Evolutionary conservation across 2,329 filamentous ascomycete species (phyloP).

Genomic region (Ascochyta clinopodiicola): DNA sequence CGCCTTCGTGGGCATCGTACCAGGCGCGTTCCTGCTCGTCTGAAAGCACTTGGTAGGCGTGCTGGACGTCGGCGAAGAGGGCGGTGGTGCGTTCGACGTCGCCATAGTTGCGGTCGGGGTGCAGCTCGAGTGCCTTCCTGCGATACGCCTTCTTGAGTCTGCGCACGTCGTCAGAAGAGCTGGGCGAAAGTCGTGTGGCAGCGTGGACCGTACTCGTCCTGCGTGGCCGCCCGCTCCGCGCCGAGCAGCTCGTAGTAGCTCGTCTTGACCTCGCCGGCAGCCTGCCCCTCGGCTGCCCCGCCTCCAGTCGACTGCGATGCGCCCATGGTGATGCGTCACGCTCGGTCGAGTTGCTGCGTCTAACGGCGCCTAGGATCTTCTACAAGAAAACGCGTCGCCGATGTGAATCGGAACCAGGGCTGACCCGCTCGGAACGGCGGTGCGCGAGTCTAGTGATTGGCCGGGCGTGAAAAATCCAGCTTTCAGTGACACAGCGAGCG

Average conservation of each 20-base stretch:
- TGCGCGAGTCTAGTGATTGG: conserved; percentile 23
- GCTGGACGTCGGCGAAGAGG: conserved; percentile 88
- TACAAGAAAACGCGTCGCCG: conserved; percentile 12
- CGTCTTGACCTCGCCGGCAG: conserved; percentile 60
- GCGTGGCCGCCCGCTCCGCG: conserved; percentile 73
- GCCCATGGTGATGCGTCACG: conserved; percentile 48
- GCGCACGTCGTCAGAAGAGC: conserved; percentile 1
- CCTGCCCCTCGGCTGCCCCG: conserved; percentile 27
- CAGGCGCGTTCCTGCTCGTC: conserved; percentile 95
- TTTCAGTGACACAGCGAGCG: conserved; percentile 15
- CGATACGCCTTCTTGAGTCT: conserved; percentile 95
- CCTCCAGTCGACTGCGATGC: conserved; percentile 53
- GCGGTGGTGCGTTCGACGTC: conserved; percentile 83
- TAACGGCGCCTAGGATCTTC: conserved; percentile 8
- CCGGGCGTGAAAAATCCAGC: conserved; percentile 13
- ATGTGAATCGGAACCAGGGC: conserved; percentile 9
- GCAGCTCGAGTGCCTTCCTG: conserved; percentile 86
- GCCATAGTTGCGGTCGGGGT: conserved; percentile 91
- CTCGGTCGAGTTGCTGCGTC: conserved; percentile 18
- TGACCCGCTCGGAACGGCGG: conserved; percentile 20
- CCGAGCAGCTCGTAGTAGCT: conserved; percentile 87
- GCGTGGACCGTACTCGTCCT: conserved; percentile 70
- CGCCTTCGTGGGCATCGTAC: conserved; percentile 94
- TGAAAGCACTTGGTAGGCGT: conserved; percentile 94
- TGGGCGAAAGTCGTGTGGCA: too few relatives aligned